These are phyloP conservation scores for Leptographium radiaticola DNA, from an alignment of 2,329 filamentous ascomycete species.

Conservation along the genomic window DNA sequence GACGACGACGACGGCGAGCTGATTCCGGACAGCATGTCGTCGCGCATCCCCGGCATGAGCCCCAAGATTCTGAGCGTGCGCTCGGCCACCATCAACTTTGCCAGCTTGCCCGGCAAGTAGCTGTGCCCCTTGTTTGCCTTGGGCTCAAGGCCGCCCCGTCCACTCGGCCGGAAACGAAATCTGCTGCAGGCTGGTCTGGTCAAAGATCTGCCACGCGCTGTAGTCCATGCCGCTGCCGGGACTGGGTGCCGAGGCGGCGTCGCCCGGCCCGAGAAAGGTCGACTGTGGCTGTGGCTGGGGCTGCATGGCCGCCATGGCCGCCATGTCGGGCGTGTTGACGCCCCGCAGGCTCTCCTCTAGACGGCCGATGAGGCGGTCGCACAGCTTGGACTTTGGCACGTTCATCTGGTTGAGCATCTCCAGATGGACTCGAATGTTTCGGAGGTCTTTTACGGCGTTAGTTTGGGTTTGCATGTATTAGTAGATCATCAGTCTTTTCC, in stretches of 20 bases:
- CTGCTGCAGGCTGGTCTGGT: conserved; percentile 9
- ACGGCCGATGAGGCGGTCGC: conserved; percentile 3
- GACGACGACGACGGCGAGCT: conserved; percentile 1
- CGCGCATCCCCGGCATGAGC: conserved; percentile 2
- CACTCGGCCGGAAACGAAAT: background rate
- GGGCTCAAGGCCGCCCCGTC: background rate
- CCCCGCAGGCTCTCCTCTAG: conserved; percentile 8
- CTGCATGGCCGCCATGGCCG: background rate
- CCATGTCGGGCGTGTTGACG: conserved; percentile 2
- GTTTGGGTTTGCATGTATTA: background rate
- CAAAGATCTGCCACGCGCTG: conserved; percentile 9
- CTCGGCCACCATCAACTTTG: conserved; percentile 4
- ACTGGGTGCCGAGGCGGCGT: background rate
- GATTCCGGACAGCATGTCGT: conserved; percentile 7
- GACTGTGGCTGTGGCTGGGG: background rate
- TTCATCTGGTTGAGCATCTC: conserved; percentile 7
- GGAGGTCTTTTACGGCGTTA: conserved; percentile 4
- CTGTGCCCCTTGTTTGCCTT: background rate
- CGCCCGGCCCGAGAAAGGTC: background rate
- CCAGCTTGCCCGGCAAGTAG: background rate
- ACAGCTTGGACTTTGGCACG: conserved; percentile 3
- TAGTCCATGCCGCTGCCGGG: conserved; percentile 1
- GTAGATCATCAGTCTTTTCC: too few relatives aligned
- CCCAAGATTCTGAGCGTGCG: conserved; percentile 3
- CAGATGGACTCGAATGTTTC: conserved; percentile 8